These are phyloP conservation scores for Nosema muscidifuracis DNA, from an alignment of 371 early-diverging fungal species.

Conservation along the genomic window DNA sequence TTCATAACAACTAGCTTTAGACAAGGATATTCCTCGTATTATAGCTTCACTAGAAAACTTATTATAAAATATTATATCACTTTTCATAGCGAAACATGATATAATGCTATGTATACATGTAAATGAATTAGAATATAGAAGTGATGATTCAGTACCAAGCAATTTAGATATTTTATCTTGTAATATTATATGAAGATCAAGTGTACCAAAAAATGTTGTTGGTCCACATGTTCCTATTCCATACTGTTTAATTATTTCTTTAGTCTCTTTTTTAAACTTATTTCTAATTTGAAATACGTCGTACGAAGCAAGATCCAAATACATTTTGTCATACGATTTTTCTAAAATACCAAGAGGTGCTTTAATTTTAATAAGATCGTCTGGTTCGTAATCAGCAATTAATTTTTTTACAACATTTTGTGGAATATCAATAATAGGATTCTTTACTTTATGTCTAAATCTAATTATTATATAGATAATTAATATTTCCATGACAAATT, in stretches of 20 bases:
- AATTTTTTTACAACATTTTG: constrained; percentile 11
- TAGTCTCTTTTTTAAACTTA: constrained; percentile 68
- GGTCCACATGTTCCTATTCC: constrained; percentile 96
- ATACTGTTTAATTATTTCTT: constrained; percentile 78
- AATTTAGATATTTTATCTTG: constrained; percentile 79
- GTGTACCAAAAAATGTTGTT: constrained; percentile 97
- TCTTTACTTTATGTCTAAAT: constrained; percentile 14
- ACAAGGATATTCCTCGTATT: constrained; percentile 52
- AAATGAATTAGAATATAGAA: constrained; percentile 92
- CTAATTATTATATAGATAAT: constrained; percentile 22
- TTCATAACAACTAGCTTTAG: constrained; percentile 50
- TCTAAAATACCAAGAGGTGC: constrained; percentile 2
- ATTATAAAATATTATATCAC: constrained; percentile 79
- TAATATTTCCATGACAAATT: constrained; percentile 19
- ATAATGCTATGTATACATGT: constrained; percentile 84
- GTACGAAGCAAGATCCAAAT: constrained; percentile 15
- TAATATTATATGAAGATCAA: constrained; percentile 89
- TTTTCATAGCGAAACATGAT: constrained; percentile 90
- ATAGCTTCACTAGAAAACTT: constrained; percentile 55
- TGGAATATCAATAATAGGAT: constrained; percentile 12
- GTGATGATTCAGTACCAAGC: constrained; percentile 77
- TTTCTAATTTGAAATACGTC: constrained; percentile 44
- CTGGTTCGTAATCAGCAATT: constrained; percentile 26
- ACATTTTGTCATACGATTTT: not conserved
- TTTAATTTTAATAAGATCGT: constrained; percentile 9